These are phyloP conservation scores for Stephania japonica DNA, from an alignment of 164 flowering plant genomes.

Conservation along the genomic window DNA sequence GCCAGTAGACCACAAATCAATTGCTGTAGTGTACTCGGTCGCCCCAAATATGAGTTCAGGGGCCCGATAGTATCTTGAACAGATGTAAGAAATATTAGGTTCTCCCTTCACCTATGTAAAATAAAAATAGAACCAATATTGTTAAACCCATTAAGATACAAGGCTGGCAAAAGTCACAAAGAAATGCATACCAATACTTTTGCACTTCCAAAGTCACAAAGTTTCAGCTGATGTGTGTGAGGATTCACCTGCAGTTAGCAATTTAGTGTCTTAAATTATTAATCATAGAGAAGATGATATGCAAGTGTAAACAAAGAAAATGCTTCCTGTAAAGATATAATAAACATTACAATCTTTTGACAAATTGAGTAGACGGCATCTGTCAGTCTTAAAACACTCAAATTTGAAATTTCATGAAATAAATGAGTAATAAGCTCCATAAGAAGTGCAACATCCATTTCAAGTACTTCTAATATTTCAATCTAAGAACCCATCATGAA, in stretches of 20 bases:
- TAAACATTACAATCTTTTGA: background rate
- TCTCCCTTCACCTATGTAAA: slow-evolving; percentile 84
- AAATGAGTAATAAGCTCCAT: background rate
- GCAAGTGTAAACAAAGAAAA: background rate
- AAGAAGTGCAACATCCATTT: background rate
- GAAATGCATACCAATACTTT: slow-evolving; percentile 74
- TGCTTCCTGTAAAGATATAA: background rate
- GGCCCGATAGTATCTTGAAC: slow-evolving; percentile 97
- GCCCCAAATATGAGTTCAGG: slow-evolving; percentile 99
- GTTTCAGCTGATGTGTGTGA: slow-evolving; percentile 91
- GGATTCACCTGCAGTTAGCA: slow-evolving; percentile 71
- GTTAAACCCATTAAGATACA: background rate
- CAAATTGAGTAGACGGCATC: background rate
- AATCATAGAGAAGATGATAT: background rate
- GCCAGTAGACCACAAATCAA: slow-evolving; percentile 96
- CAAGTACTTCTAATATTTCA: background rate
- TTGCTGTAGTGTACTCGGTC: slow-evolving; percentile 90
- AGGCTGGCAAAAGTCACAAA: slow-evolving; percentile 3
- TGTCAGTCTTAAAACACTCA: background rate
- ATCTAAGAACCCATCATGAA: background rate
- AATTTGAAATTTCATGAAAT: background rate
- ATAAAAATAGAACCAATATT: slow-evolving; percentile 11
- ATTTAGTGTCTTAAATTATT: background rate
- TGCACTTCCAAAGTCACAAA: slow-evolving; percentile 98
- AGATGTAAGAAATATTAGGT: slow-evolving; percentile 93